phyloP scores from a whole-genome alignment of 306 rosid genomes.

The Vachellia pachyceras region DNA sequence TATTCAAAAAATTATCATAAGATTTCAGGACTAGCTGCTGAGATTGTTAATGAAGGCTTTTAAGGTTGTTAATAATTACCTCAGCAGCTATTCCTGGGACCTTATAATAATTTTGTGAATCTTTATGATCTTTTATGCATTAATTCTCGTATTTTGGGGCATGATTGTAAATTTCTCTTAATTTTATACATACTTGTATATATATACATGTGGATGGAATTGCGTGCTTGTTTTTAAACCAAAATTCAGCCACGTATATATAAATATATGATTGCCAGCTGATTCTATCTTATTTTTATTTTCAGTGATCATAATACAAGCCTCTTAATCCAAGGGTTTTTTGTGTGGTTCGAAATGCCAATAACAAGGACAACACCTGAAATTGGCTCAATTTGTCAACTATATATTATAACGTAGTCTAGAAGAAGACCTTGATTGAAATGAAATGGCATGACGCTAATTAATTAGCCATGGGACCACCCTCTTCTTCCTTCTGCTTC shows the following conservation, averaged over 20 bases:
- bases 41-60: too few species aligned
- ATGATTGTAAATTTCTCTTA: too few species aligned
- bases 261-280: background rate
- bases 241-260: slow-evolving; percentile 27
- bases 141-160: too few species aligned
- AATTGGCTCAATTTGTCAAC: slow-evolving; percentile 2
- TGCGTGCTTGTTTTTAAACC: slow-evolving; percentile 12
- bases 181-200: too few species aligned
- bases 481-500: background rate
- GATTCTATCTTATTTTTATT: background rate
- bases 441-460: slow-evolving; percentile 26
- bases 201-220: slow-evolving; percentile 29
- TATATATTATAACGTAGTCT: background rate
- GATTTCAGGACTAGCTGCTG: too few species aligned
- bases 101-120: too few species aligned
- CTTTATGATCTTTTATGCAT: too few species aligned
- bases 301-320: background rate
- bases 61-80: too few species aligned
- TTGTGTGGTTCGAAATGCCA: slow-evolving; percentile 37
- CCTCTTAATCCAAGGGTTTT: background rate
- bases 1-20: too few species aligned
- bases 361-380: slow-evolving; percentile 25
- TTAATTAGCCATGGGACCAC: background rate
- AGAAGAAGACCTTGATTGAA: slow-evolving; percentile 10
- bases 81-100: too few species aligned